These are phyloP conservation scores for Schizopora paradoxa DNA, from an alignment of 1,284 basidiomycete genomes.

Conservation along the genomic window DNA sequence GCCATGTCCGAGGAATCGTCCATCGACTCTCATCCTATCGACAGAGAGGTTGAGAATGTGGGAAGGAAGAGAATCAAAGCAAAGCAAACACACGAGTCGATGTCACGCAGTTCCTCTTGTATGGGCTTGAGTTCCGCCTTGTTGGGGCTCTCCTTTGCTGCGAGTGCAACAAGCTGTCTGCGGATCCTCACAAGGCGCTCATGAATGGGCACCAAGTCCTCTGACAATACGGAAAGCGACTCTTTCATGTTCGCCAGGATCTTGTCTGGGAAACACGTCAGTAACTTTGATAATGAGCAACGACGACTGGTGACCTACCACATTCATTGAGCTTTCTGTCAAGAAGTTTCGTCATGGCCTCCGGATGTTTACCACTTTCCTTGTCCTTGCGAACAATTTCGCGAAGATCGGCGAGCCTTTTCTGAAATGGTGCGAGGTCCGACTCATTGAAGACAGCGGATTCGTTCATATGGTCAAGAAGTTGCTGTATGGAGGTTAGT, in stretches of 20 bases:
- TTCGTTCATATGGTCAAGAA: constrained; percentile 90
- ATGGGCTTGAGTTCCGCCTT: constrained; percentile 88
- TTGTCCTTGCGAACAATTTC: constrained; percentile 79
- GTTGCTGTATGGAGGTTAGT: constrained; percentile 57
- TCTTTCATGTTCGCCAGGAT: constrained; percentile 74
- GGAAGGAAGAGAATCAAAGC: constrained; percentile 18
- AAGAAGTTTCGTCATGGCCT: constrained; percentile 85
- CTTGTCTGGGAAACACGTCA: constrained; percentile 49
- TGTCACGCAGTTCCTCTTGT: constrained; percentile 90
- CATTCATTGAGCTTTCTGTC: constrained; percentile 89
- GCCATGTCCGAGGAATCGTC: constrained; percentile 92
- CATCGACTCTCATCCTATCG: constrained; percentile 84
- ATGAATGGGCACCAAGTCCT: constrained; percentile 86
- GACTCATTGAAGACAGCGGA: constrained; percentile 88
- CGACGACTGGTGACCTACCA: constrained; percentile 48
- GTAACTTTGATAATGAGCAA: constrained; percentile 11
- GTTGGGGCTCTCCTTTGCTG: constrained; percentile 79
- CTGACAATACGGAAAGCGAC: constrained; percentile 80
- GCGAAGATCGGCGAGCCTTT: constrained; percentile 73
- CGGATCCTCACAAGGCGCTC: constrained; percentile 86
- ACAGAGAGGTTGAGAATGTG: constrained; percentile 9
- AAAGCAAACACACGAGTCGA: constrained; percentile 69
- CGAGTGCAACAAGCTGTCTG: constrained; percentile 84
- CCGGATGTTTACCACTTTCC: constrained; percentile 79
- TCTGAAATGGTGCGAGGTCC: constrained; percentile 82